Evolutionary conservation across 176 grass and related monocot species (phyloP).

Genomic region (Eremochloa ophiuroides): DNA sequence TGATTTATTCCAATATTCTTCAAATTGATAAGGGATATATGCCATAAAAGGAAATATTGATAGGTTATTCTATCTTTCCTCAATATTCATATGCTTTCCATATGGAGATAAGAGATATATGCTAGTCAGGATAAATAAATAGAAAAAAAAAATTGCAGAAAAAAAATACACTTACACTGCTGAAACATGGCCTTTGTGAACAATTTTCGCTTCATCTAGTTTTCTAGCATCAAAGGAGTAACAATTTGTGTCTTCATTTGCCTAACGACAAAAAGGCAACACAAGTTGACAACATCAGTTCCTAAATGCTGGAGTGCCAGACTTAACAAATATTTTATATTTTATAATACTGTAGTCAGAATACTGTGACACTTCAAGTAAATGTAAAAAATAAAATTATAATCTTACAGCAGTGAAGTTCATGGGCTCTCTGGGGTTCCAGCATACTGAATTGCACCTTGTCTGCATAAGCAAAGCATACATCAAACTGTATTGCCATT

Average conservation of each 20-base stretch:
- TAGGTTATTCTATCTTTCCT: background rate
- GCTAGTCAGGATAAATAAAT: background rate
- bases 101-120: background rate
- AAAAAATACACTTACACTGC: conserved; percentile 77
- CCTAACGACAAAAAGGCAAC: conserved; percentile 39
- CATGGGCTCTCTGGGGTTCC: conserved; percentile 98
- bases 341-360: background rate
- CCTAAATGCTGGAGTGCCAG: background rate
- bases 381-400: background rate
- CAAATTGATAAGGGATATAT: background rate
- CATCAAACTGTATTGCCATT: background rate
- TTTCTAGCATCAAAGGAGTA: conserved; percentile 92
- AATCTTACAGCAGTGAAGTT: conserved; percentile 96
- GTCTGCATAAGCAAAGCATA: conserved; percentile 59
- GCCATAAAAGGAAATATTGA: background rate
- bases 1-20: background rate
- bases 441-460: conserved; percentile 90
- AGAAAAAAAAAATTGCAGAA: background rate
- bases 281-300: conserved; percentile 24
- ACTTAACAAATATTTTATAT: background rate
- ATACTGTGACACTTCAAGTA: background rate
- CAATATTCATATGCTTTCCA: background rate
- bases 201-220: conserved; percentile 85
- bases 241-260: conserved; percentile 98
- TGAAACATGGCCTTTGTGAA: conserved; percentile 98